Percentiles rank a stretch among this genome's conserved stretches.
Evolutionary conservation across 2,329 filamentous ascomycete genomes (phyloP).

Genomic region (Zalaria sp.): DNA sequence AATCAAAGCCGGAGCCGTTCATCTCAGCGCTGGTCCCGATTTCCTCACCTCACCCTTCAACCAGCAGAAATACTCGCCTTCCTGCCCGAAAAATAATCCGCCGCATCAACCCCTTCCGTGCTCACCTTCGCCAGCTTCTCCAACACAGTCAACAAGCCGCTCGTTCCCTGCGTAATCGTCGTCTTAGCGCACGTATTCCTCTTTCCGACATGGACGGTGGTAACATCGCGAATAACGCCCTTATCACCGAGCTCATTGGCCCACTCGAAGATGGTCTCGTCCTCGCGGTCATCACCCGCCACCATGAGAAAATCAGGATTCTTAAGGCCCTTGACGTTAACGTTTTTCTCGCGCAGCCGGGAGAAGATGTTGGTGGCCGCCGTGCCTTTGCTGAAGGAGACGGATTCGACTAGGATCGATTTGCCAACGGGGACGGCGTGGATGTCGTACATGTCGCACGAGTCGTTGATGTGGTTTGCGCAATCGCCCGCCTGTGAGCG

Average conservation of each 20-base stretch:
- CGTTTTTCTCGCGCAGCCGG: constrained; percentile 19
- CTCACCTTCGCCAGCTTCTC: constrained; percentile 14
- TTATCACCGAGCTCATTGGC: constrained; percentile 62
- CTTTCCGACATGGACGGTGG: constrained; percentile 74
- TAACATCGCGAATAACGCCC: constrained; percentile 40
- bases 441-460: constrained; percentile 69
- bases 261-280: constrained; percentile 90
- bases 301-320: constrained; percentile 76
- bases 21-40: too few relatives aligned
- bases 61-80: too few relatives aligned
- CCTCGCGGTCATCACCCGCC: constrained; percentile 79
- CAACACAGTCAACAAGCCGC: constrained; percentile 36
- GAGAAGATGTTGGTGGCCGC: constrained; percentile 64
- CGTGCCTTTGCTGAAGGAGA: constrained; percentile 76
- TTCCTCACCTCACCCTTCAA: too few relatives aligned
- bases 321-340: constrained; percentile 12
- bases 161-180: constrained; percentile 82
- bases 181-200: constrained; percentile 78
- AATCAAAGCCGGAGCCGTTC: too few relatives aligned
- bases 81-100: too few relatives aligned
- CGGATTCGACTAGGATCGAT: constrained; percentile 70
- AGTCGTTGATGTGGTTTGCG: constrained; percentile 88
- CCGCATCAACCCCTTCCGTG: too few relatives aligned
- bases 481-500: constrained; percentile 75
- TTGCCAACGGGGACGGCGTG: constrained; percentile 68